Base-by-base conservation (phyloP, 306 rosid genomes). In the Fagus crenata region DNA sequence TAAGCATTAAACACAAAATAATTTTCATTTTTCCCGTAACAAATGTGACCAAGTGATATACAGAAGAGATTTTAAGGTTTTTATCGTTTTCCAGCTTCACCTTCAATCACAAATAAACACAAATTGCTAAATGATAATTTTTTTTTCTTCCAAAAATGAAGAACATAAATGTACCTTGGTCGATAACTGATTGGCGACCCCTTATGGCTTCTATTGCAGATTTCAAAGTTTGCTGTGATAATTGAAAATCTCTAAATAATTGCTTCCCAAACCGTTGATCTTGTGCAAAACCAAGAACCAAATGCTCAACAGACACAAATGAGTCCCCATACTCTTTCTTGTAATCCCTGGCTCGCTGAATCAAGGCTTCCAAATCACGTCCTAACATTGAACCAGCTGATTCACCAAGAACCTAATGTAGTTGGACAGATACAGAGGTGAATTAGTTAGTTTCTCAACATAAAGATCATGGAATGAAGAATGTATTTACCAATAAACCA, bases 311-410 rank as follows among this genome's bases (percentile, higher is more conserved):
- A 42, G 99, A 95, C 77, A 95, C 93, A 86, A 88, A 95, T 49
- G 99, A 95, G 65, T 95, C 99, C 58, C 93, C 96, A 83, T 90
- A 92, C 74, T 91, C 96, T 84, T 91, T 95, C 87, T 92, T 95
- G 84, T 81, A 81, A 40, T 89, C 97, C 82, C 97, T 92, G 67
- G 97, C 92, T 86, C 93, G 92, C 77, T 89, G 93, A 85, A 95
- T 69, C 82, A 95, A 81, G 67, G 89, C 99, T 83, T 95, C 99
- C 90, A 95, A 89, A 83, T 96, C 97, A 81, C 98, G 98, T 76
- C 99, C 99, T 72, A 96, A 79, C 93, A 96, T 88, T 61, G 99
- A 82, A 22, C 99, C 98, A 69, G 81, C 79, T 51, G 96, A 81
- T 61, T 95, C 97, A 72, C 97, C 97, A 49, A 92, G 78, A 78